phyloP scores from a whole-genome alignment of 352 stramenopile species.

The Aphanomyces astaci region DNA sequence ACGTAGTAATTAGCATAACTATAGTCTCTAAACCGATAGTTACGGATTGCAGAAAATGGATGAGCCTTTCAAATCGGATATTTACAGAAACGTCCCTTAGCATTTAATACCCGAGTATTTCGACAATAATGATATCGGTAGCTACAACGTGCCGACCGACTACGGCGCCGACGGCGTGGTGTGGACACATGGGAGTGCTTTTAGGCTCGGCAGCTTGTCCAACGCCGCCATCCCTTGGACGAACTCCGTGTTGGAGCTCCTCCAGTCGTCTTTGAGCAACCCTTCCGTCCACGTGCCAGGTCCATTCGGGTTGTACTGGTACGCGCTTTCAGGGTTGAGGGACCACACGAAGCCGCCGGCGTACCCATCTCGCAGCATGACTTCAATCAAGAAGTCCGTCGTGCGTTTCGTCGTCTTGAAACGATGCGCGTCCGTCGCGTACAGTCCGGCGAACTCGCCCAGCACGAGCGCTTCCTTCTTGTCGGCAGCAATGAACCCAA shows the following conservation, averaged over 20 bases:
- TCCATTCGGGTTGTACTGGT: slow-evolving; percentile 46
- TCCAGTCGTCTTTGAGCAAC: slow-evolving; percentile 56
- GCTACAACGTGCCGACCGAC: not conserved
- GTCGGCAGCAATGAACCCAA: slow-evolving; percentile 46
- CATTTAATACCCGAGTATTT: not conserved
- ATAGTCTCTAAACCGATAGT: too few species aligned
- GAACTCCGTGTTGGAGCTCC: slow-evolving; percentile 59
- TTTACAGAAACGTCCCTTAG: not conserved
- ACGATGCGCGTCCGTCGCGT: slow-evolving; percentile 40
- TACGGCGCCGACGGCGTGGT: not conserved
- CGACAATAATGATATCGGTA: not conserved
- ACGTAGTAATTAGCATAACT: too few species aligned
- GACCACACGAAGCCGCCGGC: slow-evolving; percentile 64
- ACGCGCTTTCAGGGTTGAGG: slow-evolving; percentile 60
- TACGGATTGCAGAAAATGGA: too few species aligned
- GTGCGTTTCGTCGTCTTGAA: slow-evolving; percentile 53
- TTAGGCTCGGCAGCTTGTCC: slow-evolving; percentile 45
- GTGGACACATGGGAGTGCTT: not conserved
- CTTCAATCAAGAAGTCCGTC: slow-evolving; percentile 50
- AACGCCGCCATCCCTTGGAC: slow-evolving; percentile 47
- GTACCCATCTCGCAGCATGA: slow-evolving; percentile 43
- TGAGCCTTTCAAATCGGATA: not conserved
- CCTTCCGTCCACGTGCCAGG: slow-evolving; percentile 55
- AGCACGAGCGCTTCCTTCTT: slow-evolving; percentile 44
- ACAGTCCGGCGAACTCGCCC: slow-evolving; percentile 63